Evolutionary conservation across 2,329 filamentous ascomycete species (phyloP).

Genomic region (Didymosphaeria variabile): DNA sequence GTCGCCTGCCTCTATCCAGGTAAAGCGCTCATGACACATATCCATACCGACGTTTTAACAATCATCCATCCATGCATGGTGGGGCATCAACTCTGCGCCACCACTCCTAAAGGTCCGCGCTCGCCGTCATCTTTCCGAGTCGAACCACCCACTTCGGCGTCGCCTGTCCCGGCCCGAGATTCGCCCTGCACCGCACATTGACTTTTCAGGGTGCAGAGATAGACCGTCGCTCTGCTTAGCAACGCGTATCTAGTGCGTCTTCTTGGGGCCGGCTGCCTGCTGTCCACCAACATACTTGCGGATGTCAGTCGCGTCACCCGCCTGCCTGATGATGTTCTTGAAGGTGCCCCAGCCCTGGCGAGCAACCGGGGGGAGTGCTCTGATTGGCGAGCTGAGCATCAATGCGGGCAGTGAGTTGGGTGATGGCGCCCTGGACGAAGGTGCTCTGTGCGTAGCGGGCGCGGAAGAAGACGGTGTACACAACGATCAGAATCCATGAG

Average conservation of each 20-base stretch:
- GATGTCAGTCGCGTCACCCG: constrained; percentile 80
- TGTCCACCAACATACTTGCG: constrained; percentile 72
- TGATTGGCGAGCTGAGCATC: constrained; percentile 87
- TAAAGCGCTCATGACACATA: constrained; percentile 9
- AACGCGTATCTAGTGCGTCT: constrained; percentile 59
- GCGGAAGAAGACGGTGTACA: constrained; percentile 94
- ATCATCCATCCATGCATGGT: background rate
- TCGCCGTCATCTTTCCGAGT: constrained; percentile 3
- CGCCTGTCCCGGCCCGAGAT: constrained; percentile 15
- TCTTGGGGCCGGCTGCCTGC: constrained; percentile 67
- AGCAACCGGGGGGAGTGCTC: constrained; percentile 82
- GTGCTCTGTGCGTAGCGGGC: constrained; percentile 88
- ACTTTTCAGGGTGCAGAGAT: constrained; percentile 24
- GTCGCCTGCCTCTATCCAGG: constrained; percentile 3
- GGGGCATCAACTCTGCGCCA: background rate
- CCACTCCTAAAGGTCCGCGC: background rate
- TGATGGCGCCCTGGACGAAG: constrained; percentile 88
- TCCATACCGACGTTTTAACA: background rate
- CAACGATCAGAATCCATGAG: constrained; percentile 83
- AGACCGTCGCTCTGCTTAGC: constrained; percentile 24
- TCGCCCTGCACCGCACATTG: constrained; percentile 24
- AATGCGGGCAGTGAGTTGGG: constrained; percentile 74
- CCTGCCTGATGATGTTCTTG: constrained; percentile 78
- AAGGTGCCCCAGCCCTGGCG: constrained; percentile 81
- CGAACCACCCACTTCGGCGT: background rate